Conservation (phyloP, 306 rosid genomes). For the Corylus heterophylla region DNA sequence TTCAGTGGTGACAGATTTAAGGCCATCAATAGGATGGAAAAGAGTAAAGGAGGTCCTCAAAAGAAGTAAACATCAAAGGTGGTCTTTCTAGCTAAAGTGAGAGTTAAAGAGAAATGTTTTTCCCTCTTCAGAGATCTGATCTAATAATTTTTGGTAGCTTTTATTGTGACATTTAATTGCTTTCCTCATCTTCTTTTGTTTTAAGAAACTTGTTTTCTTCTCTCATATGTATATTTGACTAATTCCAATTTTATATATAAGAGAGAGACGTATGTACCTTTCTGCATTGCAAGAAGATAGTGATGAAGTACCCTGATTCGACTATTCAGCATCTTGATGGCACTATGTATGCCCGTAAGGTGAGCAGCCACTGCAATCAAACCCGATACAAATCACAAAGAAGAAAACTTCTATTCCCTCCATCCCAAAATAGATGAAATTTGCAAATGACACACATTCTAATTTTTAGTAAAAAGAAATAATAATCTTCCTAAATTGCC, state of each 20-base stretch:
- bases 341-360: slow-evolving; percentile 92
- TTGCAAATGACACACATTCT: background rate
- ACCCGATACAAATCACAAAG: slow-evolving; percentile 1
- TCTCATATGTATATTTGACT: background rate
- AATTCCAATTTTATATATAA: slow-evolving; percentile 16
- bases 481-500: background rate
- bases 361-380: slow-evolving; percentile 87
- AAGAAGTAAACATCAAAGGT: background rate
- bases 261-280: slow-evolving; percentile 46
- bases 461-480: background rate
- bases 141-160: background rate
- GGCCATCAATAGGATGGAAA: background rate
- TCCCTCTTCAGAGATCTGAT: background rate
- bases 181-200: background rate
- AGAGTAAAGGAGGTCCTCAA: background rate
- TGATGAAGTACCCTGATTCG: slow-evolving; percentile 87
- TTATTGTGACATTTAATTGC: background rate
- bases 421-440: background rate
- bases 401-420: background rate
- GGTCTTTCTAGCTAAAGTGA: background rate
- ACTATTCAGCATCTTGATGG: slow-evolving; percentile 97
- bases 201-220: background rate
- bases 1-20: background rate
- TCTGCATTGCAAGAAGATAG: slow-evolving; percentile 89
- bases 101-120: background rate